Percentiles rank a stretch among this genome's conserved stretches.
These are phyloP conservation scores for Diplodia seriata DNA, from an alignment of 2,329 filamentous ascomycete genomes.

Conservation along the genomic window DNA sequence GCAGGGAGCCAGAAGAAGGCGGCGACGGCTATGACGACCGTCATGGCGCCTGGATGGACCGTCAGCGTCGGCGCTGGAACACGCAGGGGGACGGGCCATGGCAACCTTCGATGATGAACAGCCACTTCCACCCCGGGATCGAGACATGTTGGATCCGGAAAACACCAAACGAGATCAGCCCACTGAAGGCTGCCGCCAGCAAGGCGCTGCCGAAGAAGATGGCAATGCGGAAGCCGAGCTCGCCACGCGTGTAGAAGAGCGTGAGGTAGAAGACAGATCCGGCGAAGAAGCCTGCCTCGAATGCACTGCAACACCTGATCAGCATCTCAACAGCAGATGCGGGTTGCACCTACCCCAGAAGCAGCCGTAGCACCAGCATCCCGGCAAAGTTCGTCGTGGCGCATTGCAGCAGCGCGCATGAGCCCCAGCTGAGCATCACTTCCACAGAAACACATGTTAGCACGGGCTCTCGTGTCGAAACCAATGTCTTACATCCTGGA, in stretches of 20 bases:
- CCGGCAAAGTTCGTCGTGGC: conserved; percentile 58
- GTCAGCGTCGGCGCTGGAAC: neutral
- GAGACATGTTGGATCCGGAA: conserved; percentile 51
- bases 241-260: conserved; percentile 28
- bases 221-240: conserved; percentile 28
- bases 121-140: conserved; percentile 52
- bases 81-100: conserved; percentile 30
- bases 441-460: neutral
- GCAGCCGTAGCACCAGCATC: conserved; percentile 58
- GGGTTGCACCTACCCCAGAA: conserved; percentile 44
- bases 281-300: conserved; percentile 63
- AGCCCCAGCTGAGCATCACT: conserved; percentile 58
- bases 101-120: conserved; percentile 55
- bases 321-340: neutral
- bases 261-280: conserved; percentile 50
- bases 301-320: conserved; percentile 38
- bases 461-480: neutral
- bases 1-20: conserved; percentile 48
- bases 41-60: conserved; percentile 37
- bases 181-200: conserved; percentile 32
- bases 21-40: conserved; percentile 42
- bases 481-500: conserved; percentile 39
- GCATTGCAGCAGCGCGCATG: conserved; percentile 57
- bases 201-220: conserved; percentile 47
- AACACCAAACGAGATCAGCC: conserved; percentile 44